phyloP scores from a whole-genome alignment of 495 filamentous ascomycete species.

The Aspergillus wentii region DNA sequence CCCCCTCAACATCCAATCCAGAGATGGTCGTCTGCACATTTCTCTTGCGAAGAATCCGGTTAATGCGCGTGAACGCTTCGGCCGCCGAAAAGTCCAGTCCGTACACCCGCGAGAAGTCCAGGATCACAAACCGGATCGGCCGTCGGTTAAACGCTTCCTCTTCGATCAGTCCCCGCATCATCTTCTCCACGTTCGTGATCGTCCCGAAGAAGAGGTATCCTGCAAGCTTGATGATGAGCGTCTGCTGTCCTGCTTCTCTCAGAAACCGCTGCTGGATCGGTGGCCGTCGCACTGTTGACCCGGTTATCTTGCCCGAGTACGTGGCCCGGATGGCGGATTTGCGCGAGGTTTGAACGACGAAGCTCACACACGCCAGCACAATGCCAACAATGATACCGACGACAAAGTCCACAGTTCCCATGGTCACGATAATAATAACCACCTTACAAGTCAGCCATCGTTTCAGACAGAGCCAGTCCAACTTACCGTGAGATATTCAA shows the following conservation, averaged over 20 bases:
- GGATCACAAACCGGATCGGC: conserved; percentile 84
- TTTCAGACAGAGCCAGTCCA: neutral
- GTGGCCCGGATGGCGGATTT: conserved; percentile 82
- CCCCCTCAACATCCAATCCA: conserved; percentile 66
- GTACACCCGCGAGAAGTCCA: conserved; percentile 85
- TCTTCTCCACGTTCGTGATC: conserved; percentile 88
- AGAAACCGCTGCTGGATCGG: conserved; percentile 84
- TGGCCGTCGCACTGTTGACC: conserved; percentile 87
- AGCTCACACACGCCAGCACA: conserved; percentile 81
- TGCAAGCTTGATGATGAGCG: conserved; percentile 81
- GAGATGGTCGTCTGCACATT: conserved; percentile 76
- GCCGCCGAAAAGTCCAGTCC: conserved; percentile 94
- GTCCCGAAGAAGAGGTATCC: conserved; percentile 97
- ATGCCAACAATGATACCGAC: conserved; percentile 89
- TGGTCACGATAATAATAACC: conserved; percentile 85
- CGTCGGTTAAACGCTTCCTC: conserved; percentile 69
- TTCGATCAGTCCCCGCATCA: conserved; percentile 73
- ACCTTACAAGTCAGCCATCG: conserved; percentile 48
- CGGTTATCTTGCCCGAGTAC: conserved; percentile 79
- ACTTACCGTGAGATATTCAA: conserved; percentile 84
- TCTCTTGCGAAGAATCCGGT: conserved; percentile 67
- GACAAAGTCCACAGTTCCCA: conserved; percentile 96
- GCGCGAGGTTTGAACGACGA: conserved; percentile 84
- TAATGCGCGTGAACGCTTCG: conserved; percentile 89
- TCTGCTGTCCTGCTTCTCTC: conserved; percentile 78